A percentile compares a stretch with the other conserved stretches of the same genome.
Evolutionary conservation across 2,329 filamentous ascomycete genomes (phyloP).

Genomic region (Niveomyces coronatus): DNA sequence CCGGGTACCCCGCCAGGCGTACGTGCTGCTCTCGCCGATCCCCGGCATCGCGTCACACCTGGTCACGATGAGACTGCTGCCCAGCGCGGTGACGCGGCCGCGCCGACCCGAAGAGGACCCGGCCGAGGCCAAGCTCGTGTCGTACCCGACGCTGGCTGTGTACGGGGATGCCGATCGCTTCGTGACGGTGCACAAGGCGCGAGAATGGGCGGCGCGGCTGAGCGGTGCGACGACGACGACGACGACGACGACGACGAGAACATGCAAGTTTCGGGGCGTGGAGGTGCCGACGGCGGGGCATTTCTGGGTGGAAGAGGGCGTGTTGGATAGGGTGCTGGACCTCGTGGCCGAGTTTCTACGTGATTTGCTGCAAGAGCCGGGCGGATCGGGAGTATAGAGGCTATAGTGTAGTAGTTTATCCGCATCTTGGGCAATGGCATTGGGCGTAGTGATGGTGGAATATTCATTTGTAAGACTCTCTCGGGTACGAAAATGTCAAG

Average conservation of each 20-base stretch:
- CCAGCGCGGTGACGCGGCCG: conserved; percentile 17
- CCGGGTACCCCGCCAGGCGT: conserved; percentile 33
- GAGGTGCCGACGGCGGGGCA: conserved; percentile 48
- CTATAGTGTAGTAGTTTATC: too few relatives aligned
- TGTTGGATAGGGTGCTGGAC: conserved; percentile 25
- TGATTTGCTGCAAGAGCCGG: too few relatives aligned
- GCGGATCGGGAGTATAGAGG: too few relatives aligned
- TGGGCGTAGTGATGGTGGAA: too few relatives aligned
- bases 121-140: conserved; percentile 45
- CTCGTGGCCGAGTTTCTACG: conserved; percentile 19
- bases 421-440: too few relatives aligned
- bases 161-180: conserved; percentile 72
- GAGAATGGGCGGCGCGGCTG: conserved; percentile 53
- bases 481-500: too few relatives aligned
- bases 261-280: conserved; percentile 34
- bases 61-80: conserved; percentile 48
- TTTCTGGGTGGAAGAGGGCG: conserved; percentile 51
- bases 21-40: conserved; percentile 60
- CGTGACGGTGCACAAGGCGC: conserved; percentile 53
- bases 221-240: too few relatives aligned
- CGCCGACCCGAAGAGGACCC: conserved; percentile 15
- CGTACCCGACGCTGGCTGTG: conserved; percentile 54
- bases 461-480: too few relatives aligned
- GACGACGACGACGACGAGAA: too few relatives aligned
- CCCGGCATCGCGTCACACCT: conserved; percentile 49